Conservation (phyloP, 2,329 filamentous ascomycete genomes). For the Aureobasidium namibiae region DNA sequence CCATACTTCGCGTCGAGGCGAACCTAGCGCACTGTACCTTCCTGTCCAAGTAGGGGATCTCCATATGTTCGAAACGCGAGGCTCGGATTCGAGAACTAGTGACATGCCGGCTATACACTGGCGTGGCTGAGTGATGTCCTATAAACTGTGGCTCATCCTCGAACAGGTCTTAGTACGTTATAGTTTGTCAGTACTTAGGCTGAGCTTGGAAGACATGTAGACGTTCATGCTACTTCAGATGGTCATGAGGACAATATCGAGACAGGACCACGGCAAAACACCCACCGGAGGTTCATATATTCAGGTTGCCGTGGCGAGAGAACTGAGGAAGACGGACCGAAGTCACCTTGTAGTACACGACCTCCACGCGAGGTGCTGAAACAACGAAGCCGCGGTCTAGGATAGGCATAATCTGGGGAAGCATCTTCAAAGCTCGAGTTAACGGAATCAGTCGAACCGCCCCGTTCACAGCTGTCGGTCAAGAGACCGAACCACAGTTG, state of each 20-base stretch:
- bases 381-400: neutral
- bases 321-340: neutral
- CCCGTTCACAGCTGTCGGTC: neutral
- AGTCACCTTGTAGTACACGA: neutral
- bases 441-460: neutral
- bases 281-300: constrained; percentile 1
- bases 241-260: no score
- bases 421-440: neutral
- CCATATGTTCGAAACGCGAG: constrained; percentile 2
- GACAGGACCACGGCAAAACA: neutral
- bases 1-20: neutral
- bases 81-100: constrained; percentile 4
- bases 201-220: neutral
- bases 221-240: neutral
- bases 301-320: neutral
- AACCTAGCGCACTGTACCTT: constrained; percentile 1
- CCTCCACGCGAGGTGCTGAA: neutral
- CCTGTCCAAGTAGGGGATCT: neutral
- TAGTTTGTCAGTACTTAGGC: neutral
- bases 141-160: neutral
- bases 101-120: neutral
- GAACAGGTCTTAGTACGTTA: neutral
- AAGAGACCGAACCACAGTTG: neutral
- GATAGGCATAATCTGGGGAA: neutral
- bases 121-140: neutral